phyloP scores from a whole-genome alignment of 2,329 filamentous ascomycete genomes.

The Juglanconis sp. region DNA sequence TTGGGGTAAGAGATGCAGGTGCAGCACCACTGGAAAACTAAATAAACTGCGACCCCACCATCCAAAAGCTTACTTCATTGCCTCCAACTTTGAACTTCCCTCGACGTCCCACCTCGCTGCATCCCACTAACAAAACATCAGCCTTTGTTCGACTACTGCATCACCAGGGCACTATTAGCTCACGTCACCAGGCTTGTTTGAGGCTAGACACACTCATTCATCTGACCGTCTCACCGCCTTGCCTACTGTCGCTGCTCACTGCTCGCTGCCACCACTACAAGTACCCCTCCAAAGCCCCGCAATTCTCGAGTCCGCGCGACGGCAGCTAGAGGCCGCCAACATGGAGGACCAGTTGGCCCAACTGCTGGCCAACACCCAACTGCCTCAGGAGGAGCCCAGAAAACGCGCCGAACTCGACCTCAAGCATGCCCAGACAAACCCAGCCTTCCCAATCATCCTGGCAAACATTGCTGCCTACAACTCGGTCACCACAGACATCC shows the following conservation, averaged over 20 bases:
- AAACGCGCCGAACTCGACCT: slow-evolving; percentile 85
- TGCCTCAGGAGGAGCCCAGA: slow-evolving; percentile 69
- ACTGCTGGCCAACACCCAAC: slow-evolving; percentile 84
- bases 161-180: background rate
- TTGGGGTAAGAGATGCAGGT: background rate
- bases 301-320: background rate
- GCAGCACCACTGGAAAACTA: background rate
- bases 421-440: slow-evolving; percentile 63
- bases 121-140: slow-evolving; percentile 3
- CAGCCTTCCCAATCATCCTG: slow-evolving; percentile 75
- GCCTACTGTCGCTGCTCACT: background rate
- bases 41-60: slow-evolving; percentile 7
- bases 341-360: slow-evolving; percentile 94
- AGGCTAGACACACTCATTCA: background rate
- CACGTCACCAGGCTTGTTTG: background rate
- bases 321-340: slow-evolving; percentile 24
- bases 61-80: slow-evolving; percentile 7
- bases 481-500: slow-evolving; percentile 68
- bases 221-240: background rate
- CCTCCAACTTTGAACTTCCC: background rate
- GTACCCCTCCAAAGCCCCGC: slow-evolving; percentile 1
- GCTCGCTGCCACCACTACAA: background rate
- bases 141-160: slow-evolving; percentile 1
- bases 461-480: slow-evolving; percentile 76
- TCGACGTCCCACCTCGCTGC: background rate